A percentile compares a stretch with the other conserved stretches of the same genome.
phyloP scores from a whole-genome alignment of 441 rosid genomes.

The Arabidopsis lyrata region DNA sequence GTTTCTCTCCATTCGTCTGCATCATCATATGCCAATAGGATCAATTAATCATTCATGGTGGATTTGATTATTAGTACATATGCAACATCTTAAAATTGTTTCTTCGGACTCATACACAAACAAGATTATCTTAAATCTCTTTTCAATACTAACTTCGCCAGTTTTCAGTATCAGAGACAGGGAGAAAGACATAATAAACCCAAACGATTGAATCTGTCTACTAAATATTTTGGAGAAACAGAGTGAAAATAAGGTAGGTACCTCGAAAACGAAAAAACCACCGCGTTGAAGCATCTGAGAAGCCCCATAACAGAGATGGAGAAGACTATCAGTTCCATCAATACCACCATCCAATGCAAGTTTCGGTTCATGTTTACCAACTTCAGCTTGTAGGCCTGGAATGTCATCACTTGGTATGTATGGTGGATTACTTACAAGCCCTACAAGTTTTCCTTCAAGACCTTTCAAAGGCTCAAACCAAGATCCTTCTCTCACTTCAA shows the following conservation, averaged over 20 bases:
- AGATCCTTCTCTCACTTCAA: conserved; percentile 77
- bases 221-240: conserved; percentile 11
- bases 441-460: conserved; percentile 69
- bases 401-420: conserved; percentile 83
- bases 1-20: conserved; percentile 88
- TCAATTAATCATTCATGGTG: conserved; percentile 17
- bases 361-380: conserved; percentile 85
- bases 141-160: not conserved
- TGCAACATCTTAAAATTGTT: conserved; percentile 5
- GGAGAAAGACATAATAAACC: not conserved
- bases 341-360: conserved; percentile 90
- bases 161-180: not conserved
- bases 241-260: conserved; percentile 6
- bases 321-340: conserved; percentile 74
- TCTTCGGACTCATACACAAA: not conserved
- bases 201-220: not conserved
- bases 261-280: conserved; percentile 91
- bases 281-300: conserved; percentile 74
- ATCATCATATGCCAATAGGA: conserved; percentile 29
- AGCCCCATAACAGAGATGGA: conserved; percentile 68
- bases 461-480: conserved; percentile 86
- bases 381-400: conserved; percentile 82
- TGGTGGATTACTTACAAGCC: conserved; percentile 89
- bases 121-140: not conserved
- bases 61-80: not conserved